These are phyloP conservation scores for Yamadazyma epiphylla DNA, from an alignment of 1,139 yeast genomes.

Conservation along the genomic window DNA sequence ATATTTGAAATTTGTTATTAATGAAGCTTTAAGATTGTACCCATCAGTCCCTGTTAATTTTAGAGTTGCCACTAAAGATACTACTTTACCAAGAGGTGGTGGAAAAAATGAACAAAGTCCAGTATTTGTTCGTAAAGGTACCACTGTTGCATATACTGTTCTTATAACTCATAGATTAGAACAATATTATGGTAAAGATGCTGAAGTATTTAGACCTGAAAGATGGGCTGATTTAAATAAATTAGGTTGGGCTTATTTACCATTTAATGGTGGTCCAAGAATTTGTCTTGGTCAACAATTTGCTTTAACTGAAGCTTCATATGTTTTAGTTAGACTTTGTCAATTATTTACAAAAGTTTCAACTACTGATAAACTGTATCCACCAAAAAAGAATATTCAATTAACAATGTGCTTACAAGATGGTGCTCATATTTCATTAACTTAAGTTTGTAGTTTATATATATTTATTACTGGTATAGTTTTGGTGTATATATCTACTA, in stretches of 20 bases:
- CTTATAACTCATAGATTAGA: conserved; percentile 40
- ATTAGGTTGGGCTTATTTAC: conserved; percentile 44
- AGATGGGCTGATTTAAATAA: conserved; percentile 31
- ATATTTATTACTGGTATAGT: not conserved
- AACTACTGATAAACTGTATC: conserved; percentile 22
- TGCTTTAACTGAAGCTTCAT: conserved; percentile 52
- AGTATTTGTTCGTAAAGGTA: conserved; percentile 39
- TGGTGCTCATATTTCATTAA: conserved; percentile 20
- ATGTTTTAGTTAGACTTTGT: conserved; percentile 38
- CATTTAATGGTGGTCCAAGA: conserved; percentile 58
- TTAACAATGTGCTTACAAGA: conserved; percentile 32
- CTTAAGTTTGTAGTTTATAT: conserved; percentile 2
- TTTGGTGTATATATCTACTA: not conserved
- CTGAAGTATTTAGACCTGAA: conserved; percentile 41
- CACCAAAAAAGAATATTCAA: conserved; percentile 30
- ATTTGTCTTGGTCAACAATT: conserved; percentile 56
- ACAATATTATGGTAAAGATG: conserved; percentile 43
- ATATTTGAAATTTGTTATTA: conserved; percentile 43
- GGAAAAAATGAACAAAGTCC: conserved; percentile 42
- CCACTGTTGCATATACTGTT: conserved; percentile 37
- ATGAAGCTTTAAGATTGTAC: conserved; percentile 48
- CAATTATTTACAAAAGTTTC: conserved; percentile 26
- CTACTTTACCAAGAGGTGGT: conserved; percentile 52
- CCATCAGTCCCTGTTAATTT: conserved; percentile 52
- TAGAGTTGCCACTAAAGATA: conserved; percentile 40